Evolutionary conservation across 352 stramenopile genomes (phyloP), one percentile per base, ranked within the genome.

Genomic region (Stramenopiles sp.): DNA sequence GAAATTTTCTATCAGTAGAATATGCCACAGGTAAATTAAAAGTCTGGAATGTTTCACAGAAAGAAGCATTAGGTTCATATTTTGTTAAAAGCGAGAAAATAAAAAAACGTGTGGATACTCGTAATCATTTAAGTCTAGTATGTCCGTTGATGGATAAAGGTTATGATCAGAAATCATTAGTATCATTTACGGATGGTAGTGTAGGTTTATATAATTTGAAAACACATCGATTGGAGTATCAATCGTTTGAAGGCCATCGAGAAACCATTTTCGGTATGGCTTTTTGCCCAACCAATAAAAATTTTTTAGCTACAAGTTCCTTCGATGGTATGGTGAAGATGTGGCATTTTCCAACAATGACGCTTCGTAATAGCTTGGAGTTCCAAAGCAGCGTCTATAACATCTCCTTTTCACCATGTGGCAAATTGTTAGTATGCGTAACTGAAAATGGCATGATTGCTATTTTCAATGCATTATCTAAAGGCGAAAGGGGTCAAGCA

Each of bases 11-110:
- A 6, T 79, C 80, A 6, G 74, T 82, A n/a, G 81, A 81, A 20
- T 80, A 78, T 6, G 74, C 79, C 31, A 79, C 79, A 7, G 81
- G 81, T 29, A 78, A 82, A 30, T 27, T 83, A 6, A 81, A 83
- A 31, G 31, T 84, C 0, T 84, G 81, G 81, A 84, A 84, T 33
- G 81, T 84, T 13, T 84, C 81, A 23, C 81, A 84, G 38, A 32
- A 43, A 23, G 38, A 32, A n/a, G n/a, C n/a, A n/a, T n/a, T n/a
- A n/a, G n/a, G n/a, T n/a, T n/a, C n/a, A n/a, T n/a, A n/a, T n/a
- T n/a, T n/a, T n/a, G n/a, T n/a, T n/a, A n/a, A n/a, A n/a, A n/a
- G n/a, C n/a, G n/a, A n/a, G n/a, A n/a, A n/a, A n/a, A n/a, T n/a
- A n/a, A n/a, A n/a, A n/a, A n/a, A n/a, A n/a, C n/a, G n/a, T n/a